A percentile compares a stretch with the other conserved stretches of the same genome.
Conservation (phyloP, 805 yeast species). For the Starmera dryadoides region DNA sequence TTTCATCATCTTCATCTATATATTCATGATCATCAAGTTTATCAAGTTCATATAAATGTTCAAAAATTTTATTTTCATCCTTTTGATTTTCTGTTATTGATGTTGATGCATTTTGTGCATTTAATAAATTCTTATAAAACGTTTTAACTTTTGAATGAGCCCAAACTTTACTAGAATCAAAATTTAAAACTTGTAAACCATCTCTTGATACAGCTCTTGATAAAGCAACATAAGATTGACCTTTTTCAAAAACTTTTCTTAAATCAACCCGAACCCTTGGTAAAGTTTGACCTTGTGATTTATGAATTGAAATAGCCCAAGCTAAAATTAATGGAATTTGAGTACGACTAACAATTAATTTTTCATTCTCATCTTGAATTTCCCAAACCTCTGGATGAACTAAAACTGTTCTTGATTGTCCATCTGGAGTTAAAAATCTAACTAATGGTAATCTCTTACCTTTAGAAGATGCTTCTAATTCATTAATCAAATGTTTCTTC, state of each 20-base stretch:
- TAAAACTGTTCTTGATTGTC: conserved; percentile 64
- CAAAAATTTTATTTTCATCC: background rate
- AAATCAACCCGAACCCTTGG: conserved; percentile 74
- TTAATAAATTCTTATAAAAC: conserved; percentile 50
- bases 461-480: conserved; percentile 36
- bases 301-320: conserved; percentile 94
- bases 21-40: background rate
- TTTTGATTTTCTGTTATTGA: background rate
- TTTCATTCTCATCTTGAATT: conserved; percentile 66
- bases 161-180: conserved; percentile 52
- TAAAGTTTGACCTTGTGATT: conserved; percentile 90
- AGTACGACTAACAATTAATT: conserved; percentile 58
- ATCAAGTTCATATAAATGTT: background rate
- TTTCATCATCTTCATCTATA: background rate
- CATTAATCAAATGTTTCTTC: conserved; percentile 38
- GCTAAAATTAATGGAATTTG: conserved; percentile 91
- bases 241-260: conserved; percentile 71
- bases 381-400: conserved; percentile 81
- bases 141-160: conserved; percentile 65
- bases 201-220: conserved; percentile 82
- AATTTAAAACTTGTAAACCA: conserved; percentile 77
- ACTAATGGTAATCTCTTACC: conserved; percentile 65
- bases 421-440: conserved; percentile 64
- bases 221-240: conserved; percentile 94
- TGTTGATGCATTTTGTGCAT: conserved; percentile 21